Evolutionary conservation across 2,329 filamentous ascomycete species (phyloP), one percentile per base, ranked within the genome.

Genomic region (Meredithiella fracta): DNA sequence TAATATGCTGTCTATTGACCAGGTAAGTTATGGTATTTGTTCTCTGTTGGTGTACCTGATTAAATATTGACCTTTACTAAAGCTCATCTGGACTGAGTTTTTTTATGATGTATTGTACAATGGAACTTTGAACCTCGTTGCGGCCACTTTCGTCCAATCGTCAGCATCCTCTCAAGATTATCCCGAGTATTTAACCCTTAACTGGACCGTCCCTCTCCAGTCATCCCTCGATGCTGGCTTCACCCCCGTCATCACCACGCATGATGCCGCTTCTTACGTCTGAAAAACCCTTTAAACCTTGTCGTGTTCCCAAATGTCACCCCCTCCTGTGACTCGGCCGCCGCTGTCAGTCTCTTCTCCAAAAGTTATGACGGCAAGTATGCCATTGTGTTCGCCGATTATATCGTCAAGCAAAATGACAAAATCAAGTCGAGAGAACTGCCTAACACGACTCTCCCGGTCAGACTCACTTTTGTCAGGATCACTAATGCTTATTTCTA

Each of bases 321-420:
- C 37, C 76, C 73, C 3, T 65, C 66, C 34, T 69, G 71, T 59
- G 67, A 71, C 40, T 77, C 77, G 3, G 72, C 7, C 3, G 40
- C 56, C 3, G 57, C 53, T 17, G 23, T 86, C 54, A 80, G 81
- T 61, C 68, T 86, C 3, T 85, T 84, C 59, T 75, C 80, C 0
- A 82, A 87, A 65, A 83, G 79, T 65, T 83, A 86, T 64, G 78
- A 82, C 34, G 85, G 85, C 11, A 77, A 80, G 56, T 88, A 86
- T 62, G 84, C 80, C 0, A 82, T 82, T 1, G 70, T 76, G 1
- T 83, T 86, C 62, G 79, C 80, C 9, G 70, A 71, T 20, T 66
- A 72, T 22, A 77, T 74, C 68, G 73, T 83, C 62, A 65, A 76
- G 56, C 81, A 87, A 66, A 88, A 87, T 61, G 64, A 69, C 17